Base-by-base conservation (phyloP, 148 eudicot genomes). In the Dysphania ambrosioides region DNA sequence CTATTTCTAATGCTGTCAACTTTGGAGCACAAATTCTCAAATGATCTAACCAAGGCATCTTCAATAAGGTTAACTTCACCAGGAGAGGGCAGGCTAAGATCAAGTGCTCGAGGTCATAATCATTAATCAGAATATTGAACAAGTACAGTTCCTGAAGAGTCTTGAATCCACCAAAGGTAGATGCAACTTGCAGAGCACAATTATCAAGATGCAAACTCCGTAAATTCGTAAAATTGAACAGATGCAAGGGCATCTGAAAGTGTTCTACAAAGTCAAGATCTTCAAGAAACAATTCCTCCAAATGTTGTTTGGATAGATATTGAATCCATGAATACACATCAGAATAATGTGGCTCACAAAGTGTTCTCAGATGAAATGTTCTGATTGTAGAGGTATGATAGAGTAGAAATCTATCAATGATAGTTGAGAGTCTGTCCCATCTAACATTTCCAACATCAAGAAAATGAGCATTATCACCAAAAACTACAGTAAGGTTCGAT, bases 311-410 rank as follows among this genome's bases (percentile, higher is more conserved):
- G 13, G 70, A 63, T n/a, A 74, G 40, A 47, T 18, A 47, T 1
- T 44, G 27, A 32, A 74, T 30, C 76, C 77, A 74, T 29, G 65
- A 42, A 42, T 74, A 74, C 31, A 74, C 12, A 63, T 64, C 70
- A 31, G 61, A 6, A 36, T 49, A 32, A 47, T 64, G 60, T 5
- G 41, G 18, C 6, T 23, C 4, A 34, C 69, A 64, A 49, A 12
- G 8, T 42, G 70, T 38, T 11, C 8, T 74, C 58, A 74, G 26
- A 29, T 35, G 56, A 51, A 74, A 63, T 23, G 30, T 21, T 24
- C n/a, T 74, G 62, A 74, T 74, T 7, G 60, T 1, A 36, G 5
- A 2, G 0, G 47, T n/a, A n/a, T 64, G 70, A 16, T 51, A 56
- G 23, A 32, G 70, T 40, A 74, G 32, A n/a, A 44, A 63, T 27